These are phyloP conservation scores for Diplodia corticola DNA, from an alignment of 2,329 filamentous ascomycete genomes.

Conservation along the genomic window DNA sequence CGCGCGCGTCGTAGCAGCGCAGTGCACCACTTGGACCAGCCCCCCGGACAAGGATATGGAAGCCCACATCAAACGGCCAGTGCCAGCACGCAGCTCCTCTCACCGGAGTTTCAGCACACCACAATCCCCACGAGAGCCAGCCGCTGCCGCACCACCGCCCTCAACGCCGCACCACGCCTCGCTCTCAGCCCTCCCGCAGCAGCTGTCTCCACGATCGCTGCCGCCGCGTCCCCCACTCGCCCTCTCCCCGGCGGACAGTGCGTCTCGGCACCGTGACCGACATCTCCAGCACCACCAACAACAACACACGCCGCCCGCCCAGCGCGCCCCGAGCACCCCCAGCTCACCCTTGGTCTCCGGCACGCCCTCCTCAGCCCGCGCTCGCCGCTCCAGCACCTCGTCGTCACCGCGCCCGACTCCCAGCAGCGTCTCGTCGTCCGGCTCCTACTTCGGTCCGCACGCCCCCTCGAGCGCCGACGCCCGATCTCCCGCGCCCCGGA, in stretches of 20 bases:
- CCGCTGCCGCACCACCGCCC: conserved; percentile 15
- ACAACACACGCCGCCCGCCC: conserved; percentile 17
- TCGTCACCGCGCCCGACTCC: conserved; percentile 11
- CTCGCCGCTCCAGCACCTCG: conserved; percentile 18
- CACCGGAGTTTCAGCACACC: conserved; percentile 21
- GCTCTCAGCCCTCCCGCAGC: neutral
- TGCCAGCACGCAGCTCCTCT: conserved; percentile 20
- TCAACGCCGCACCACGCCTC: conserved; percentile 13
- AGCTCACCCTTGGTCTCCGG: conserved; percentile 13
- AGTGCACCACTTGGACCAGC: conserved; percentile 18
- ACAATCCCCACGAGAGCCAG: conserved; percentile 17
- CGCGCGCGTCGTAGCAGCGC: conserved; percentile 16
- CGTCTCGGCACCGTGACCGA: conserved; percentile 23
- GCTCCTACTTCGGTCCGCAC: conserved; percentile 37
- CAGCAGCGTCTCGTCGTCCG: conserved; percentile 26
- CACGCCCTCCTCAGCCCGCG: conserved; percentile 16
- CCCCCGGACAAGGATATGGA: conserved; percentile 21
- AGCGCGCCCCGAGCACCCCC: conserved; percentile 11
- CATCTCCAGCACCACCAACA: conserved; percentile 18
- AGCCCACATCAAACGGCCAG: conserved; percentile 19
- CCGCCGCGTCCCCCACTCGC: conserved; percentile 8
- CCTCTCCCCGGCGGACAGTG: conserved; percentile 19
- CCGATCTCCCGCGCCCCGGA: conserved; percentile 36
- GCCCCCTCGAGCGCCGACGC: conserved; percentile 32
- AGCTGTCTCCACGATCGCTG: conserved; percentile 13